Base-by-base conservation (phyloP, 2,329 filamentous ascomycete genomes). In the Cytospora piceae region DNA sequence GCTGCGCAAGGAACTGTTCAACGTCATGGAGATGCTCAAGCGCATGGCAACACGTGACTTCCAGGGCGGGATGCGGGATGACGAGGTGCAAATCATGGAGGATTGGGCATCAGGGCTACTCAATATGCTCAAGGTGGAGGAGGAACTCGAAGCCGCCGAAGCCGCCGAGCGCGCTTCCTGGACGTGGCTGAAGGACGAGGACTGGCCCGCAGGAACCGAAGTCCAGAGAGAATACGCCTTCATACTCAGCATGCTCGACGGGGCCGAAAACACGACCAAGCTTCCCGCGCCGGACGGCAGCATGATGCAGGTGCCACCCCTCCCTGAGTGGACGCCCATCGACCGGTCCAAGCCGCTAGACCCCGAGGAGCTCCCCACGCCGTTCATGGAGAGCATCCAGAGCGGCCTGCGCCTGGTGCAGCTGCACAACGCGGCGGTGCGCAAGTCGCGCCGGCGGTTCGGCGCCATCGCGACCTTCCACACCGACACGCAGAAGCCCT, bases 401-500 rank as follows among this genome's bases (percentile, higher is more conserved):
- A 93, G 91, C 71, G 95, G 95, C 7, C 82, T 95, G 51, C 85
- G 90, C 53, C 85, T 99, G 2, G 88, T 98, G 37, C 88, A 89
- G 71, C 85, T 98, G 69, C 95, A 99, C 82, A 99, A 99, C 75
- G 89, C 90, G 17, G 88, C 92, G 0, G 91, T 99, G 37, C 87
- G 88, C 73, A 92, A 92, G 75, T 97, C 94, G 27, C 89, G 90
- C 74, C 86, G 92, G 34, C 91, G 91, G 9, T 98, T 98, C 75
- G 93, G 94, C 61, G 87, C 92, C 69, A 97, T 99, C 74, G 93
- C 92, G 65, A 85, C 86, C 12, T 97, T 90, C 77, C 95, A 98
- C 76, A 89, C 88, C n/a, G 93, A 99, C 76, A 94, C 95, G 12
- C 89, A 88, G 67, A 98, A 98, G 78, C 95, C 95, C 0, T 99